Conservation (phyloP, 2,329 filamentous ascomycete species). For the Ophioceras dolichostomum region DNA sequence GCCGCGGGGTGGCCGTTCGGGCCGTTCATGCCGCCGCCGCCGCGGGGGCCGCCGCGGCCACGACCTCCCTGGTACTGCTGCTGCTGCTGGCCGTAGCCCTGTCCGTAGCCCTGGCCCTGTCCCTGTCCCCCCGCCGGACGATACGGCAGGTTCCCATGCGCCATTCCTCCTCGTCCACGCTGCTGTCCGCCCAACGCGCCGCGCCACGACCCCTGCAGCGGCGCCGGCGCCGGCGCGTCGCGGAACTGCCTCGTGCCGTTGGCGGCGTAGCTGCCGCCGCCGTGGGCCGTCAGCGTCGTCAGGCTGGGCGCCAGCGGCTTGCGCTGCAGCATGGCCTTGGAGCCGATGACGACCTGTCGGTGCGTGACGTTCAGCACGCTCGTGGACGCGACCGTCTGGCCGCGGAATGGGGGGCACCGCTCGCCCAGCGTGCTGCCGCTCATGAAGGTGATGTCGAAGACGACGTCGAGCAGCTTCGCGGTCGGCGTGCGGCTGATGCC, state of each 20-base stretch:
- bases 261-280: slow-evolving; percentile 37
- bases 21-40: slow-evolving; percentile 12
- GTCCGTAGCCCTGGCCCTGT: slow-evolving; percentile 11
- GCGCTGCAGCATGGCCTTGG: slow-evolving; percentile 44
- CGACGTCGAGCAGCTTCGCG: slow-evolving; percentile 72
- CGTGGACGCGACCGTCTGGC: slow-evolving; percentile 80
- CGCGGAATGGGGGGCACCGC: slow-evolving; percentile 84
- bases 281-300: slow-evolving; percentile 39
- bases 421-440: slow-evolving; percentile 86
- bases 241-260: slow-evolving; percentile 47
- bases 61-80: slow-evolving; percentile 6
- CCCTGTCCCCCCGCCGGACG: slow-evolving; percentile 17
- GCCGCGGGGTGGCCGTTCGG: slow-evolving; percentile 10
- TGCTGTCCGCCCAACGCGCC: slow-evolving; percentile 38
- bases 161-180: slow-evolving; percentile 11
- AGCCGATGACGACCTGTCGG: slow-evolving; percentile 64
- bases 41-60: slow-evolving; percentile 15
- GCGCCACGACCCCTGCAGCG: slow-evolving; percentile 45
- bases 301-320: slow-evolving; percentile 28
- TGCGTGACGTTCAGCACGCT: slow-evolving; percentile 80
- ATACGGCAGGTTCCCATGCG: slow-evolving; percentile 15
- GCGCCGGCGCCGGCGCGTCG: slow-evolving; percentile 41
- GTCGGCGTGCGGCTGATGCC: slow-evolving; percentile 83
- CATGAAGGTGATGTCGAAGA: slow-evolving; percentile 95
- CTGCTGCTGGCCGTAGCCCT: slow-evolving; percentile 9